Conservation (phyloP, 208 protist species). For the Strigomonas galati region DNA sequence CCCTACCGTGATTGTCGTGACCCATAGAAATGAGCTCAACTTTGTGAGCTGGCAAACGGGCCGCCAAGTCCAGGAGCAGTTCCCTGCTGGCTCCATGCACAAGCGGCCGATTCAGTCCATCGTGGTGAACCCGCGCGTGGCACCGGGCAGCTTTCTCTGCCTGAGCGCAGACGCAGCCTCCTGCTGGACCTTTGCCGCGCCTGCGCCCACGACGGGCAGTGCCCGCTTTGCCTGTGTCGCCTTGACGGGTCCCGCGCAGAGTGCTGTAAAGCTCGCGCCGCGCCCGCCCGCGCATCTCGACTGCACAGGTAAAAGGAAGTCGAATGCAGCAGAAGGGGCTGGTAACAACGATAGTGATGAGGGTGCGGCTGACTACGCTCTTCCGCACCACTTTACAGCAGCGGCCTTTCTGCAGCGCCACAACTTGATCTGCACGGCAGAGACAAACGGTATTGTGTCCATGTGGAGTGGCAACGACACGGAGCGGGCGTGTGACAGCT, state of each 20-base stretch:
- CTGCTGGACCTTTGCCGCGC: conserved; percentile 26
- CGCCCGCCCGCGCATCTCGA: too few relatives aligned
- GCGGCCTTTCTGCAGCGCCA: conserved; percentile 23
- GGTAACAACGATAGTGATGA: too few relatives aligned
- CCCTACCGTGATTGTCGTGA: conserved; percentile 27
- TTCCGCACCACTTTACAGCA: conserved; percentile 1
- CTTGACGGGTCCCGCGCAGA: background rate
- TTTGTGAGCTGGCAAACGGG: conserved; percentile 50
- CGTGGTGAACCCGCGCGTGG: conserved; percentile 16
- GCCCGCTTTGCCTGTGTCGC: conserved; percentile 2
- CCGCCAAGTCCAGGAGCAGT: conserved; percentile 26
- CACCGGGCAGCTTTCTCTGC: conserved; percentile 23
- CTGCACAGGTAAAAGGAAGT: too few relatives aligned
- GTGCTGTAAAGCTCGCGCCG: background rate
- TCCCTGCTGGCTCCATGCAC: conserved; percentile 13
- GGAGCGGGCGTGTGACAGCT: background rate
- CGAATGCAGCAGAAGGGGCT: too few relatives aligned
- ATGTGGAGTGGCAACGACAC: conserved; percentile 21
- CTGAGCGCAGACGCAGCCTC: conserved; percentile 39
- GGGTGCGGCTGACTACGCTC: background rate
- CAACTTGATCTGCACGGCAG: conserved; percentile 20
- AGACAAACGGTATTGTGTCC: conserved; percentile 34
- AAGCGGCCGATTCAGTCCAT: conserved; percentile 21
- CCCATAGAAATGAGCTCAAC: conserved; percentile 20
- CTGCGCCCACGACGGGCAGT: too few relatives aligned